Evolutionary conservation across 2,329 filamentous ascomycete genomes (phyloP).

Genomic region (Cytospora mali): DNA sequence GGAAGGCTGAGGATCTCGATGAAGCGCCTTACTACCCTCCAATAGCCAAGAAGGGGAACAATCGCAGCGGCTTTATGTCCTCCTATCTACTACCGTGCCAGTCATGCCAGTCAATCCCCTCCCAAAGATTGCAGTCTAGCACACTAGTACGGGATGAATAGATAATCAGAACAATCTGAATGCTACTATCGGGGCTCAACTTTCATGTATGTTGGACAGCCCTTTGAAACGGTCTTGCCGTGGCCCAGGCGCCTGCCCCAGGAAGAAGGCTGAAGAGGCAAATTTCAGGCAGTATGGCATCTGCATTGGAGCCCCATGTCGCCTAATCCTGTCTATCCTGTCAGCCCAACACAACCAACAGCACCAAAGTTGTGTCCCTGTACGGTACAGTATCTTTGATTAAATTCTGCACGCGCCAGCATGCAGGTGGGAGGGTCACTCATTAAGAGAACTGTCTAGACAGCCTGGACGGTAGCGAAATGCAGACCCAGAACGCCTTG

Average conservation of each 20-base stretch:
- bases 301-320: not conserved
- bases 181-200: not conserved
- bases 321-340: not conserved
- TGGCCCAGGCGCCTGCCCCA: not conserved
- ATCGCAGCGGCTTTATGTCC: not conserved
- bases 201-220: not conserved
- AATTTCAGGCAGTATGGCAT: not conserved
- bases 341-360: not conserved
- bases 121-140: not conserved
- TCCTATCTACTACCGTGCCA: not conserved
- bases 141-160: not conserved
- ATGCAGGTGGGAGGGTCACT: not conserved
- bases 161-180: not conserved
- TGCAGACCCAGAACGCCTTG: not conserved
- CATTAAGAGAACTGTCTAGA: not conserved
- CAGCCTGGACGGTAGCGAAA: not conserved
- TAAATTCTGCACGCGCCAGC: not conserved
- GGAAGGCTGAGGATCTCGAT: not conserved
- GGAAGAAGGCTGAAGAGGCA: not conserved
- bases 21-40: not conserved
- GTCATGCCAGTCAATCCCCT: not conserved
- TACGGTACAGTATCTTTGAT: not conserved
- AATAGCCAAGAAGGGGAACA: not conserved
- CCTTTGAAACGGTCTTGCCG: not conserved
- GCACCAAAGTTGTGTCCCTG: too few relatives aligned